Evolutionary conservation across 495 filamentous ascomycete species (phyloP).

Genomic region (Aspergillus kassunensis): DNA sequence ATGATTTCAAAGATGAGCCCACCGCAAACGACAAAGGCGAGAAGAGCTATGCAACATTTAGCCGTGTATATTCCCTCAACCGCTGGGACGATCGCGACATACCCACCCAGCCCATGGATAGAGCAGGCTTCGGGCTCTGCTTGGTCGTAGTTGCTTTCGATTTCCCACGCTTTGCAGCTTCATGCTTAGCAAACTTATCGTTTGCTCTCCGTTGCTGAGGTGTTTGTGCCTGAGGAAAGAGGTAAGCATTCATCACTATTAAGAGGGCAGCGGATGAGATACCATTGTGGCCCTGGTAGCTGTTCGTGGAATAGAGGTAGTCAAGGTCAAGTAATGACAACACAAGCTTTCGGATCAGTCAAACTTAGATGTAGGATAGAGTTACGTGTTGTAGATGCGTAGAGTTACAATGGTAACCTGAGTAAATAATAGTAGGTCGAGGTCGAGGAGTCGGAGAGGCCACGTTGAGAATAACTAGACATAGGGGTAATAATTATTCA

Average conservation of each 20-base stretch:
- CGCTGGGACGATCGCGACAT: conserved; percentile 33
- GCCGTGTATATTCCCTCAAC: neutral
- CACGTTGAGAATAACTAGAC: conserved; percentile 1
- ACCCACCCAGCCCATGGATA: conserved; percentile 83
- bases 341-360: neutral
- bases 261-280: neutral
- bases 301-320: neutral
- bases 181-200: conserved; percentile 72
- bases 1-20: conserved; percentile 80
- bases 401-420: neutral
- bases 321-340: neutral
- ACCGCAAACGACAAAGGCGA: conserved; percentile 81
- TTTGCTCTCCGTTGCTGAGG: conserved; percentile 89
- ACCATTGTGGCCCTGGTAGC: conserved; percentile 3
- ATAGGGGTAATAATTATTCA: neutral
- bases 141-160: conserved; percentile 59
- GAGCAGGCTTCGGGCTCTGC: conserved; percentile 68
- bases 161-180: conserved; percentile 81
- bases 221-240: conserved; percentile 74
- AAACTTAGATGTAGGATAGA: neutral
- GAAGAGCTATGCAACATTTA: conserved; percentile 50
- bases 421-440: neutral
- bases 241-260: neutral
- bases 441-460: neutral
- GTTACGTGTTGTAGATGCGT: neutral